phyloP scores from a whole-genome alignment of 345 rosid genomes.

The Hevea brasiliensis region DNA sequence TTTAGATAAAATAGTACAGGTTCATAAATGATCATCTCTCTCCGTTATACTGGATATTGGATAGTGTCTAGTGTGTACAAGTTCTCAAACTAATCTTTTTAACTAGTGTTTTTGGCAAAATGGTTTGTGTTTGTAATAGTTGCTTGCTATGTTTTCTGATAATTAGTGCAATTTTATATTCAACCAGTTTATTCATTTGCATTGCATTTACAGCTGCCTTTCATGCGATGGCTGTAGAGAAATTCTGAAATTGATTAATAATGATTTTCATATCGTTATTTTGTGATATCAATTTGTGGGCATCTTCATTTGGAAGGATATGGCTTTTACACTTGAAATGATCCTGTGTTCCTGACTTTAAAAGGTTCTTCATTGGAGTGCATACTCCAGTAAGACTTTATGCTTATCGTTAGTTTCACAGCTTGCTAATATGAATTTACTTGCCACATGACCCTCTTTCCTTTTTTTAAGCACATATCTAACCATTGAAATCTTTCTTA shows the following conservation, averaged over 20 bases:
- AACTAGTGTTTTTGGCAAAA: conserved; percentile 10
- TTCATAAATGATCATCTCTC: conserved; percentile 11
- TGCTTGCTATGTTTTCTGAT: background rate
- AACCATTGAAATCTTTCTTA: background rate
- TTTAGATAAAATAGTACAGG: conserved; percentile 17
- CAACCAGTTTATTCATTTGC: background rate
- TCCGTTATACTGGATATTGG: conserved; percentile 25
- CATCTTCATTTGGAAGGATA: background rate
- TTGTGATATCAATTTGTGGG: background rate
- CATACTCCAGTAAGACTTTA: background rate
- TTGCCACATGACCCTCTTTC: background rate
- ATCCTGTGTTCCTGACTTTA: background rate
- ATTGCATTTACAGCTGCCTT: background rate
- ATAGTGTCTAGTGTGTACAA: conserved; percentile 35
- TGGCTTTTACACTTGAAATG: background rate
- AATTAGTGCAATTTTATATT: background rate
- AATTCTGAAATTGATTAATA: background rate
- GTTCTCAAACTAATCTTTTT: conserved; percentile 22
- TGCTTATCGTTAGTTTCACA: background rate
- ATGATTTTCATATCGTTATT: background rate
- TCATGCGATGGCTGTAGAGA: background rate
- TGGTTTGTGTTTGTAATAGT: background rate
- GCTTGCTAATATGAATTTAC: background rate
- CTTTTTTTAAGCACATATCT: background rate
- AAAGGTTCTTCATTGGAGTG: background rate